These are phyloP conservation scores for Metrosideros polymorpha DNA, from an alignment of 441 rosid species.

Conservation along the genomic window DNA sequence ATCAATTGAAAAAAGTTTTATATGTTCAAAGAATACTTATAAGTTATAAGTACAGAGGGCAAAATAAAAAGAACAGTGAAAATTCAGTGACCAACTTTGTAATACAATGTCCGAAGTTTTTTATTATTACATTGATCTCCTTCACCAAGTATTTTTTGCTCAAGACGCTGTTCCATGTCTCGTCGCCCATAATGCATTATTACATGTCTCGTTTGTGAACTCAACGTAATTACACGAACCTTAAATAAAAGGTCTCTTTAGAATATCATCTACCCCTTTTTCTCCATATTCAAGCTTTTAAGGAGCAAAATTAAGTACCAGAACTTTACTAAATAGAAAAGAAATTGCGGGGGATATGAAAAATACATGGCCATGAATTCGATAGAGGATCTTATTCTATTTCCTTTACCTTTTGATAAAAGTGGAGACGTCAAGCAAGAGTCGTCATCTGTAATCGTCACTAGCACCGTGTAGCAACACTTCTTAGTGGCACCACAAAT, in stretches of 20 bases:
- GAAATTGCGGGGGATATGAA: background rate
- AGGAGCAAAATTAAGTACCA: background rate
- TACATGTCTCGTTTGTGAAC: too few relatives aligned
- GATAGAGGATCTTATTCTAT: background rate
- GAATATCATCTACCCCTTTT: background rate
- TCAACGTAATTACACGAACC: background rate
- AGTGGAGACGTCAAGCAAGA: background rate
- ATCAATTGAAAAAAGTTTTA: background rate
- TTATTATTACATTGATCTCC: too few relatives aligned
- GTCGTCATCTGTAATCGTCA: background rate
- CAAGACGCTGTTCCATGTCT: background rate
- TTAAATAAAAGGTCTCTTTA: background rate
- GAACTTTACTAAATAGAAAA: background rate
- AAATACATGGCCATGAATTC: background rate
- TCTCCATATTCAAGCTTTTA: background rate
- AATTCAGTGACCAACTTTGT: background rate
- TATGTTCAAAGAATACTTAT: background rate
- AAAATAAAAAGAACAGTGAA: background rate
- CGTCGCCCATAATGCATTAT: rapidly evolving
- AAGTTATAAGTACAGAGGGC: background rate
- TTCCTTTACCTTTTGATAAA: background rate
- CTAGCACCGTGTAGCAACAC: background rate
- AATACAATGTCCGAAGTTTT: background rate
- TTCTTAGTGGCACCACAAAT: background rate
- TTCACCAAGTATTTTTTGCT: background rate